Conservation (phyloP, 1,139 yeast genomes). For the Saccharomyces hybrid region DNA sequence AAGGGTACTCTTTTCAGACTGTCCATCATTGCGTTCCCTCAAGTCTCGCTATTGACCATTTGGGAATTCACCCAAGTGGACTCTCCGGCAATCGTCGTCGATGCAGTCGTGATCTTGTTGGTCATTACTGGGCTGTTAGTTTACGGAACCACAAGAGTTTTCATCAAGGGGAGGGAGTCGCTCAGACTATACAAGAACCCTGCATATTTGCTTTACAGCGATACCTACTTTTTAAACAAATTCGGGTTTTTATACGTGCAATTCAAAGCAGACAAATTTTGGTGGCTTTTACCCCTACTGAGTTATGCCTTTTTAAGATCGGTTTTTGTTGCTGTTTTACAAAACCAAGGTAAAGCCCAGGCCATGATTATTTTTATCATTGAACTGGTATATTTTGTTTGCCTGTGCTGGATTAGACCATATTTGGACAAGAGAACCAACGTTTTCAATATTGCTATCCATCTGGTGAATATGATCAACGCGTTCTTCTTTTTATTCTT, state of each 20-base stretch:
- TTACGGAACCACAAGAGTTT: slow-evolving; percentile 70
- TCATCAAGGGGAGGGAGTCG: slow-evolving; percentile 65
- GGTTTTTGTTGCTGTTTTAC: slow-evolving; percentile 79
- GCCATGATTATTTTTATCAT: slow-evolving; percentile 68
- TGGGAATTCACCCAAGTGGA: slow-evolving; percentile 86
- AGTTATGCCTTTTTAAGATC: slow-evolving; percentile 66
- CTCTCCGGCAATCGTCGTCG: slow-evolving; percentile 73
- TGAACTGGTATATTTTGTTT: slow-evolving; percentile 62
- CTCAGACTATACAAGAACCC: slow-evolving; percentile 74
- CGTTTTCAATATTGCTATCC: slow-evolving; percentile 79
- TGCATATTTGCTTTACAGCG: slow-evolving; percentile 85
- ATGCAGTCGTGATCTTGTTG: slow-evolving; percentile 63
- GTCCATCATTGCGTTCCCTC: slow-evolving; percentile 77
- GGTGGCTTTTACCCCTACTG: slow-evolving; percentile 64
- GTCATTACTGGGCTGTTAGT: slow-evolving; percentile 51
- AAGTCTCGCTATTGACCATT: slow-evolving; percentile 67
- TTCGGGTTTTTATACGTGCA: slow-evolving; percentile 93
- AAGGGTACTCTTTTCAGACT: slow-evolving; percentile 87
- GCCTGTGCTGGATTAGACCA: slow-evolving; percentile 68
- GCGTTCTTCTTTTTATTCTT: slow-evolving; percentile 84
- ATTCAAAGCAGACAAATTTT: slow-evolving; percentile 80
- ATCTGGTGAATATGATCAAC: slow-evolving; percentile 71
- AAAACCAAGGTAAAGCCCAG: slow-evolving; percentile 69
- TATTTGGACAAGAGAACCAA: slow-evolving; percentile 93
- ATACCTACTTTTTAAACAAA: slow-evolving; percentile 68